phyloP scores from a whole-genome alignment of 352 stramenopile species.

The Nothophytophthora sp. region DNA sequence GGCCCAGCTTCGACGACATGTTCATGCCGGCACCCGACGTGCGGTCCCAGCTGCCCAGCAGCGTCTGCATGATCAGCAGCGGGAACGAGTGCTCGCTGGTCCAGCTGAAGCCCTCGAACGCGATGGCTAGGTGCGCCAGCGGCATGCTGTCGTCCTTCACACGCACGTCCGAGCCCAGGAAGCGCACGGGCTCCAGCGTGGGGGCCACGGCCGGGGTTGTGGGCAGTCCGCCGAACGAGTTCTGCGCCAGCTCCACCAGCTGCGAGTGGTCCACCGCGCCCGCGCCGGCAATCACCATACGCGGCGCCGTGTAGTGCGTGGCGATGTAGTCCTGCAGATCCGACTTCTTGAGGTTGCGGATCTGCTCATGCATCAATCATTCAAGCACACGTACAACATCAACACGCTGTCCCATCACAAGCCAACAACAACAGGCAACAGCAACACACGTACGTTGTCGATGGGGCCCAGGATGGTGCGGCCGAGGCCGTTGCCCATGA shows the following conservation, averaged over 20 bases:
- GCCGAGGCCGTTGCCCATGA: constrained; percentile 96
- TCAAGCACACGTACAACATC: neutral
- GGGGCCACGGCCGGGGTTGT: constrained; percentile 68
- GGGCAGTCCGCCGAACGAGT: constrained; percentile 96
- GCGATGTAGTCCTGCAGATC: constrained; percentile 98
- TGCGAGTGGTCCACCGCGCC: constrained; percentile 97
- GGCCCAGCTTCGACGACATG: too few relatives aligned
- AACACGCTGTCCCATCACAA: neutral
- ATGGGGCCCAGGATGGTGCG: constrained; percentile 99
- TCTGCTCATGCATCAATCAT: constrained; percentile 33
- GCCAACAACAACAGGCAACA: neutral
- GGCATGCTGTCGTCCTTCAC: constrained; percentile 89
- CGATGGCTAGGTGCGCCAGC: constrained; percentile 96
- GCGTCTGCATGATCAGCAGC: constrained; percentile 98
- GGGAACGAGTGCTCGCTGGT: constrained; percentile 98
- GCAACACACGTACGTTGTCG: constrained; percentile 93
- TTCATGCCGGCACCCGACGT: constrained; percentile 94
- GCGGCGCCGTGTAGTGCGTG: constrained; percentile 99
- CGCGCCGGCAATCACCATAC: constrained; percentile 98
- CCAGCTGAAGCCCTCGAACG: constrained; percentile 98
- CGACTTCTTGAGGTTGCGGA: constrained; percentile 91
- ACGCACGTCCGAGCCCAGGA: constrained; percentile 91
- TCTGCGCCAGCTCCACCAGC: constrained; percentile 96
- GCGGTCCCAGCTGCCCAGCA: constrained; percentile 92
- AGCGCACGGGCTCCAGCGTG: constrained; percentile 79